Conservation (phyloP, 352 stramenopile species). For the Phytophthora foliorum region DNA sequence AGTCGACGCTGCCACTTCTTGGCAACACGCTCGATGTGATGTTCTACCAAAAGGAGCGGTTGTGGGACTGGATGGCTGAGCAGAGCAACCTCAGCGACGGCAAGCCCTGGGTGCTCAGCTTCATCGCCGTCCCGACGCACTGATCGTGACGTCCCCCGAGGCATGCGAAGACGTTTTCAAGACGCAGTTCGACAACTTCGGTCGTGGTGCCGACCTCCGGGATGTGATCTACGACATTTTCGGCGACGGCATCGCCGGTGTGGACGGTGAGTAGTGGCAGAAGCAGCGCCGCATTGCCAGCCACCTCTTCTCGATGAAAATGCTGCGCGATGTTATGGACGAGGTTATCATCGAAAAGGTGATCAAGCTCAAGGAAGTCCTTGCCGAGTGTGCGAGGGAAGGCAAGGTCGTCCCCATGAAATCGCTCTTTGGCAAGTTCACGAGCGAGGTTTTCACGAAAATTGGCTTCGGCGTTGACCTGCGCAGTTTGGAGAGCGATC, state of each 20-base stretch:
- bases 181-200: constrained; percentile 65
- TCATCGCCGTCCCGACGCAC: constrained; percentile 44
- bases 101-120: constrained; percentile 58
- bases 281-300: constrained; percentile 73
- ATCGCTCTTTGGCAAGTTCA: constrained; percentile 62
- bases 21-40: constrained; percentile 54
- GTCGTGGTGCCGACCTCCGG: constrained; percentile 35
- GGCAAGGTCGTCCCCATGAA: constrained; percentile 39
- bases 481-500: constrained; percentile 40
- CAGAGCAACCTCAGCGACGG: constrained; percentile 48
- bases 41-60: constrained; percentile 46
- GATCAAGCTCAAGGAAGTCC: constrained; percentile 37
- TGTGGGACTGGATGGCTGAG: constrained; percentile 73
- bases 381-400: constrained; percentile 28
- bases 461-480: constrained; percentile 81
- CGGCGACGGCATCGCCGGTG: constrained; percentile 61
- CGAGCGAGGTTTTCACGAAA: constrained; percentile 80
- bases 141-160: constrained; percentile 54
- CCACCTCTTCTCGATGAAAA: constrained; percentile 80
- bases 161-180: constrained; percentile 47
- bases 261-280: constrained; percentile 58
- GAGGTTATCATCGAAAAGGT: constrained; percentile 48
- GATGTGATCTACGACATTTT: constrained; percentile 53
- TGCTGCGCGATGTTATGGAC: constrained; percentile 46
- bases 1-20: constrained; percentile 50